phyloP scores from a whole-genome alignment of 1,139 yeast species.

The Debaryomyces subglobosus region DNA sequence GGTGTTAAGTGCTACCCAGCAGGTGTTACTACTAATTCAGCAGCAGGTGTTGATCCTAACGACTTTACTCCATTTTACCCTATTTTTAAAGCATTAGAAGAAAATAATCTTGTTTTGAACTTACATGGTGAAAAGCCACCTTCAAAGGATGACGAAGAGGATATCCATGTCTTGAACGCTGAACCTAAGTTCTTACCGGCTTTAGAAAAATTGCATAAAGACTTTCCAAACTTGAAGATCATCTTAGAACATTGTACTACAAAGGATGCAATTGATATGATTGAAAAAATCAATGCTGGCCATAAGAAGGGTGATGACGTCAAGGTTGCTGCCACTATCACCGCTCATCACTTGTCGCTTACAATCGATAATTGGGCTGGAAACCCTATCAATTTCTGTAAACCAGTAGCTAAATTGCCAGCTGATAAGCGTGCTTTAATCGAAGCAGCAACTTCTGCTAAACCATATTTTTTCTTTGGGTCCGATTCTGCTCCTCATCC shows the following conservation, averaged over 20 bases:
- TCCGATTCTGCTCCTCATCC: conserved; percentile 99
- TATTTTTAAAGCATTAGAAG: conserved; percentile 84
- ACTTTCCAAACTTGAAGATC: conserved; percentile 86
- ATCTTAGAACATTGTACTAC: conserved; percentile 96
- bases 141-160: conserved; percentile 46
- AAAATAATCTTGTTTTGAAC: conserved; percentile 74
- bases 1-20: conserved; percentile 97
- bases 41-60: conserved; percentile 91
- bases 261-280: conserved; percentile 78
- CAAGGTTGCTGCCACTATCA: conserved; percentile 86
- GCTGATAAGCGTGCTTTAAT: conserved; percentile 78
- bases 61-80: conserved; percentile 89
- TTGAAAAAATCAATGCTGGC: conserved; percentile 62
- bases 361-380: conserved; percentile 98
- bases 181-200: conserved; percentile 96
- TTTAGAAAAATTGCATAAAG: conserved; percentile 69
- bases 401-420: conserved; percentile 96
- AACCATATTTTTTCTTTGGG: conserved; percentile 93
- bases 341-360: conserved; percentile 90
- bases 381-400: conserved; percentile 90
- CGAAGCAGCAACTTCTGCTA: conserved; percentile 88
- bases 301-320: conserved; percentile 44
- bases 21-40: conserved; percentile 95
- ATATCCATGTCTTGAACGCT: conserved; percentile 88
- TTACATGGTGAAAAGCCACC: conserved; percentile 96